phyloP scores from a whole-genome alignment of 108 stramenopile species.

The Skeletonema grethae region DNA sequence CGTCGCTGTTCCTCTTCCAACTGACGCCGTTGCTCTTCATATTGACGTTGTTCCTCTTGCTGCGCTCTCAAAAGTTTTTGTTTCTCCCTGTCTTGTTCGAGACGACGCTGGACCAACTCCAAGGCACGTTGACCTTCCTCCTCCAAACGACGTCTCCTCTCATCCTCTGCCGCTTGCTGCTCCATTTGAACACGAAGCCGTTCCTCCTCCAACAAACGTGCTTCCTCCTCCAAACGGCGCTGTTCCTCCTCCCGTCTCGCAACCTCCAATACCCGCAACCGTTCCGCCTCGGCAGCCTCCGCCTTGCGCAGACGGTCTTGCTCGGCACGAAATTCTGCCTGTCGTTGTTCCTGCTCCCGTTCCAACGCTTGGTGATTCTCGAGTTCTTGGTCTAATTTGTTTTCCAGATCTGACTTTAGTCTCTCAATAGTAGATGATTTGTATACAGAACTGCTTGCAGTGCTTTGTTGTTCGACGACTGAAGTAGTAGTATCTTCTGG shows the following conservation, averaged over 20 bases:
- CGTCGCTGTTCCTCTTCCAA: conserved; percentile 25
- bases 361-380: conserved; percentile 32
- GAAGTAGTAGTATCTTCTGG: too few relatives aligned
- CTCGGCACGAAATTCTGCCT: conserved; percentile 39
- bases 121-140: background rate
- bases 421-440: conserved; percentile 5
- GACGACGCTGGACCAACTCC: conserved; percentile 21
- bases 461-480: too few relatives aligned
- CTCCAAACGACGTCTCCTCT: conserved; percentile 1
- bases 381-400: conserved; percentile 39
- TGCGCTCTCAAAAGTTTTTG: background rate
- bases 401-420: conserved; percentile 18
- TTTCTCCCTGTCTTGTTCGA: conserved; percentile 16
- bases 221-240: conserved; percentile 6
- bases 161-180: conserved; percentile 3
- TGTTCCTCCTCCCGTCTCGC: conserved; percentile 5
- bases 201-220: conserved; percentile 23
- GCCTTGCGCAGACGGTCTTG: conserved; percentile 11
- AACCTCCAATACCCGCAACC: background rate
- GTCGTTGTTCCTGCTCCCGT: conserved; percentile 31
- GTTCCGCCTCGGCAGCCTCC: conserved; percentile 1
- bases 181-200: background rate
- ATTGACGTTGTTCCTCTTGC: conserved; percentile 6
- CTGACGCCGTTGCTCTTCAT: conserved; percentile 23
- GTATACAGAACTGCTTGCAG: conserved; percentile 9